Evolutionary conservation across 192 early-diverging fungal genomes (phyloP), one percentile per base, ranked within the genome.

Genomic region (Umbelopsis isabellina): DNA sequence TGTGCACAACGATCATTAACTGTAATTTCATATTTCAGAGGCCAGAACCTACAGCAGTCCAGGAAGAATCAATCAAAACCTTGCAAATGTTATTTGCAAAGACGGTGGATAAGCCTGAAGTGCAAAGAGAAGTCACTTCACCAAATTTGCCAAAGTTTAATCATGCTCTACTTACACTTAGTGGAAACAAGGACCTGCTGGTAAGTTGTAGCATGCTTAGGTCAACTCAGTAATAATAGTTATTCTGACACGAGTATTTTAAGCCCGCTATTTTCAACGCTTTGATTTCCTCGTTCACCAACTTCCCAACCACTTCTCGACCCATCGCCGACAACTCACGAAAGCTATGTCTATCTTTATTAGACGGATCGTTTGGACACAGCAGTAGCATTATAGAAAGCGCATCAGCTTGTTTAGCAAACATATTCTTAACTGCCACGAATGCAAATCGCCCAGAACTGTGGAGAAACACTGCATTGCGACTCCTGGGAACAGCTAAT

Each of bases 51-150:
- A 53, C 49, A 18, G 25, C 70, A 15, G 75, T 74, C 11, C 67
- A 82, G 44, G 75, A 81, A 46, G 79, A 69, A 8, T 71, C 81
- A 25, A 86, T 88, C 48, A 49, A 67, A 25, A 78, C 83, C 1
- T 64, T 88, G 23, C 78, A 79, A 2, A 75, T 75, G 37, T n/a
- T 88, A 33, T 86, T 85, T 70, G 73, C 72, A 18, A 83, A 81
- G 61, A 84, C 84, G 1, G 52, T 58, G 12, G 72, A 83, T 49
- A 80, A 78, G 46, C 83, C 82, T 20, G 84, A 88, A 33, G 46
- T 88, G 66, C 85, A 88, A 64, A 75, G 84, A 68, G 86, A 88
- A 71, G 70, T 88, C 46, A 79, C 83, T 13, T 71, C 76, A 18
- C 82, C 79, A n/a, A 79, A 80, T 46, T 65, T 88, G 5, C 84